Conservation (phyloP, 331 rosid genomes). For the Stylosanthes scabra region DNA sequence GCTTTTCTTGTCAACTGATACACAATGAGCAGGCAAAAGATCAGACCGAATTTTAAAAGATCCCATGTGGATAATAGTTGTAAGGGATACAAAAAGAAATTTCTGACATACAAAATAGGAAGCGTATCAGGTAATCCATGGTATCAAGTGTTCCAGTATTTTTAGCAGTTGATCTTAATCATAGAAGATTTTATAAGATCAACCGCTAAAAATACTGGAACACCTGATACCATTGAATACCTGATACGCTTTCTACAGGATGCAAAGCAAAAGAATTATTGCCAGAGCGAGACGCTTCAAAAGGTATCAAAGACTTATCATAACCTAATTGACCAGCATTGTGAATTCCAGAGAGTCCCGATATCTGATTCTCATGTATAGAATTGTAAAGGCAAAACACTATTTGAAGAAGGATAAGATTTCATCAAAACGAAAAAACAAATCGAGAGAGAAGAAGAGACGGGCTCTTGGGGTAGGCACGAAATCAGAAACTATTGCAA, state of each 20-base stretch:
- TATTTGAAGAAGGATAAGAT: conserved; percentile 60
- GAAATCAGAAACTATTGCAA: no score
- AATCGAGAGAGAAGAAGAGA: no score
- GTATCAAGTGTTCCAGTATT: no score
- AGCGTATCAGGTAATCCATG: no score
- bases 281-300: conserved; percentile 44
- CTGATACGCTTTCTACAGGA: no score
- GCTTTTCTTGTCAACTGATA: conserved; percentile 51
- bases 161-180: no score
- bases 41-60: conserved; percentile 25
- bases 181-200: no score
- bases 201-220: no score
- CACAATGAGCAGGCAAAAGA: conserved; percentile 40
- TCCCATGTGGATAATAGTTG: conserved; percentile 13
- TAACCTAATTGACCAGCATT: conserved; percentile 45
- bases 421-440: conserved; percentile 21
- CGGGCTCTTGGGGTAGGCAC: no score
- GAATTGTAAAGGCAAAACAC: conserved; percentile 90
- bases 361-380: conserved; percentile 92
- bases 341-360: conserved; percentile 56
- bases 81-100: conserved; percentile 25
- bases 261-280: conserved; percentile 45
- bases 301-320: conserved; percentile 42
- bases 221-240: no score
- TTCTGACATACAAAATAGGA: conserved; percentile 21